phyloP scores from a whole-genome alignment of 2,329 filamentous ascomycete genomes.

The Aurifilum marmelostoma region DNA sequence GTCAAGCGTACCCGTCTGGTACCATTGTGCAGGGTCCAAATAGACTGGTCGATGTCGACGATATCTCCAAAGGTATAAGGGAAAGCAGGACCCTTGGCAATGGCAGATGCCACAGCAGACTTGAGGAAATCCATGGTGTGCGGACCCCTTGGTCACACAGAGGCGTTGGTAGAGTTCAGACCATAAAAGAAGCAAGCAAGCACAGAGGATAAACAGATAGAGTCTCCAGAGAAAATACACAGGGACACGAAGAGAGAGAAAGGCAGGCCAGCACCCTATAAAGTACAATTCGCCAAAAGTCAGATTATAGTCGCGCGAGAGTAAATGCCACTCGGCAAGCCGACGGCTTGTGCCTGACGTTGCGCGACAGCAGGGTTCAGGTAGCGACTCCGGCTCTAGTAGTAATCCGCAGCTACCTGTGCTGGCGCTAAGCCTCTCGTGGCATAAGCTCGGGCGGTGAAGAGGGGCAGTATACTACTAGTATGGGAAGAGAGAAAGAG shows the following conservation, averaged over 20 bases:
- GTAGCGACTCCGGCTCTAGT: not conserved
- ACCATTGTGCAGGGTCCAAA: slow-evolving; percentile 96
- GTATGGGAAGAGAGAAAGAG: not conserved
- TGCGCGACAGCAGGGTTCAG: slow-evolving; percentile 1
- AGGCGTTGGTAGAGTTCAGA: slow-evolving; percentile 15
- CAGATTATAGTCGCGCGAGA: slow-evolving; percentile 2
- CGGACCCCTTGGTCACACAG: slow-evolving; percentile 17
- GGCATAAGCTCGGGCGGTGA: slow-evolving; percentile 20
- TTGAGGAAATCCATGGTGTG: slow-evolving; percentile 91
- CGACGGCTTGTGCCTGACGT: slow-evolving; percentile 11
- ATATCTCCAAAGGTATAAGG: slow-evolving; percentile 92
- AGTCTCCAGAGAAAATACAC: not conserved
- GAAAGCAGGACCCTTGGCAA: slow-evolving; percentile 91
- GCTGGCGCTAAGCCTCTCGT: slow-evolving; percentile 17
- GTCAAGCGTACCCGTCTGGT: slow-evolving; percentile 73
- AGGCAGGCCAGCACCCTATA: not conserved
- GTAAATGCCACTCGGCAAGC: slow-evolving; percentile 11
- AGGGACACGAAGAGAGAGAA: not conserved
- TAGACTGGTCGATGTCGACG: slow-evolving; percentile 88
- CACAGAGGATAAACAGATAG: slow-evolving; percentile 2
- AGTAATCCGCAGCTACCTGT: not conserved
- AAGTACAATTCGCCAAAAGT: not conserved
- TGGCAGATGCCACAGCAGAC: slow-evolving; percentile 94
- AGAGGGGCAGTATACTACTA: slow-evolving; percentile 26
- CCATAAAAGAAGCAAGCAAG: slow-evolving; percentile 19